Percentiles rank a stretch among this genome's conserved stretches.
Conservation (phyloP, 2,329 filamentous ascomycete genomes). For the Sclerotinia nivalis region DNA sequence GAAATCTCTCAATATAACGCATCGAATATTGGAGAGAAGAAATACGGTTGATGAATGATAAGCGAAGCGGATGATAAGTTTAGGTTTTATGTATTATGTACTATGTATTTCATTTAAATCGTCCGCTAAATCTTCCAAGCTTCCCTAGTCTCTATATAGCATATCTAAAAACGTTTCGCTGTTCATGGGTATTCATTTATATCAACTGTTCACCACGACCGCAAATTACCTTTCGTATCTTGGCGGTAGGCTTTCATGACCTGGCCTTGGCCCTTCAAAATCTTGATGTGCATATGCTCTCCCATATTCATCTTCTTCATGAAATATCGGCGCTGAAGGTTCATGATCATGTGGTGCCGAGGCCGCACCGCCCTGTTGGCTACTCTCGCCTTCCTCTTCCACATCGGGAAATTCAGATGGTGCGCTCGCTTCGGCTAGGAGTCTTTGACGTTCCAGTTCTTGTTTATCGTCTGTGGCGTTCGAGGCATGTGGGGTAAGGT, state of each 20-base stretch:
- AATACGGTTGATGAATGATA: neutral
- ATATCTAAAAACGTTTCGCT: neutral
- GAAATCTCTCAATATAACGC: too few relatives aligned
- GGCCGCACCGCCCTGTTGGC: conserved; percentile 16
- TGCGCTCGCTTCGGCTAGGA: conserved; percentile 55
- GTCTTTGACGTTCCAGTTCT: conserved; percentile 60
- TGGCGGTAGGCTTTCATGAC: conserved; percentile 36
- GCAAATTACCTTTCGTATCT: conserved; percentile 36
- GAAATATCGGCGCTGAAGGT: conserved; percentile 60
- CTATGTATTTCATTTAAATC: neutral
- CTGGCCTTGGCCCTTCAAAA: conserved; percentile 21
- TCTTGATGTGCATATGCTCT: conserved; percentile 29
- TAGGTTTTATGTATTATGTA: neutral
- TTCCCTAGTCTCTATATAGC: neutral
- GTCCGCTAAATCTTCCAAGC: neutral
- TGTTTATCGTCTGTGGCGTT: conserved; percentile 64
- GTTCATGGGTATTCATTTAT: neutral
- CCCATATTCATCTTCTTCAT: conserved; percentile 55
- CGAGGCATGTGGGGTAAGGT: conserved; percentile 31
- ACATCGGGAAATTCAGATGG: conserved; percentile 56
- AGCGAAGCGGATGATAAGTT: neutral
- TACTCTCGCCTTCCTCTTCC: conserved; percentile 38
- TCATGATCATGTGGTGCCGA: conserved; percentile 35
- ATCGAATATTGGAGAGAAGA: too few relatives aligned
- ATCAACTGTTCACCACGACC: neutral